Conservation (phyloP, 176 grass and related monocot species). For the Hsuehochloa calcarea region DNA sequence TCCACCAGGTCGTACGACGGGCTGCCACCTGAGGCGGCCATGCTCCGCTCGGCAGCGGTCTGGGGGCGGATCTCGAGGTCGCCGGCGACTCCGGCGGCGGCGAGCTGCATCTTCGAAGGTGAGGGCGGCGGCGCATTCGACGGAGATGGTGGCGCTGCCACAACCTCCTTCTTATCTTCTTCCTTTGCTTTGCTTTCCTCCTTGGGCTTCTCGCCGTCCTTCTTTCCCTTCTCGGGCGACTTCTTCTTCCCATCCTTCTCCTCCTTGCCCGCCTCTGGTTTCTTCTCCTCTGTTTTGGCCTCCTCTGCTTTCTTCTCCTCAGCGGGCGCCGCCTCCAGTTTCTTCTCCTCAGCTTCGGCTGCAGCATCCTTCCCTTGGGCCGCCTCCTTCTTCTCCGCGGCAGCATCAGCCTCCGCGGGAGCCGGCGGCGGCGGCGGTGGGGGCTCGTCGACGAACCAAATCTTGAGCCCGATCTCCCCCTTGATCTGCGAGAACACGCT, state of each 20-base stretch:
- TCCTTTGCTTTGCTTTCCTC: slow-evolving; percentile 50
- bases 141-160: slow-evolving; percentile 20
- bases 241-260: slow-evolving; percentile 49
- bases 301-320: slow-evolving; percentile 62
- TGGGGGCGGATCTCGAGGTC: slow-evolving; percentile 76
- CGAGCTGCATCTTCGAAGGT: slow-evolving; percentile 59
- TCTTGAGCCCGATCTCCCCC: slow-evolving; percentile 84
- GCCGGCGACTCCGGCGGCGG: slow-evolving; percentile 33
- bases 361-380: slow-evolving; percentile 18
- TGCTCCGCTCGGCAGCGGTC: slow-evolving; percentile 46
- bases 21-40: slow-evolving; percentile 36
- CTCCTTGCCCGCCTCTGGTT: slow-evolving; percentile 43
- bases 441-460: slow-evolving; percentile 77
- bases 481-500: slow-evolving; percentile 97
- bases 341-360: slow-evolving; percentile 35
- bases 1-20: slow-evolving; percentile 81
- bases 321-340: slow-evolving; percentile 18
- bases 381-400: slow-evolving; percentile 19
- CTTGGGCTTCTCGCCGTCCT: slow-evolving; percentile 54
- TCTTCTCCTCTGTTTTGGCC: slow-evolving; percentile 46
- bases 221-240: slow-evolving; percentile 55
- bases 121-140: slow-evolving; percentile 44
- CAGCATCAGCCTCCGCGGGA: neutral
- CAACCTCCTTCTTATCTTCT: slow-evolving; percentile 32
- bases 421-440: slow-evolving; percentile 26